Conservation (phyloP, 2,329 filamentous ascomycete genomes). For the Pleoardoris graminearum region DNA sequence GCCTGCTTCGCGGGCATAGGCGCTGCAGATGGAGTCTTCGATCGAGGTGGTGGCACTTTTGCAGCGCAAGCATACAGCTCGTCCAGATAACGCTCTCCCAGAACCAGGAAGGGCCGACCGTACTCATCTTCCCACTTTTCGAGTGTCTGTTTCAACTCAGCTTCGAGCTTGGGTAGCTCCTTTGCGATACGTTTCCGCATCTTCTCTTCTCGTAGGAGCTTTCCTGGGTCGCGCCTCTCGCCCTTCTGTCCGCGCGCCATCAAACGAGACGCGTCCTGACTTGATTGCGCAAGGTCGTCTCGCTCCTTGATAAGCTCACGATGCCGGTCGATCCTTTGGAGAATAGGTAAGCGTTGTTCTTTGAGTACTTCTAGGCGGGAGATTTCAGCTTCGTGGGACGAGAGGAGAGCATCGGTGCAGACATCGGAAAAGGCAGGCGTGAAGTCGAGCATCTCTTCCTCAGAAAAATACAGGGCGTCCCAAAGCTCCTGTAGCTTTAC, state of each 20-base stretch:
- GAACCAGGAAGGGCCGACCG: conserved; percentile 88
- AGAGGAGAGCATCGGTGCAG: conserved; percentile 91
- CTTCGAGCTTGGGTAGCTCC: conserved; percentile 88
- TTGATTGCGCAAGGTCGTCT: conserved; percentile 84
- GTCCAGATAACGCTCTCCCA: conserved; percentile 89
- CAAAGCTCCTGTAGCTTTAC: conserved; percentile 91
- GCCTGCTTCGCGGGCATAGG: conserved; percentile 37
- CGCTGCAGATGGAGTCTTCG: conserved; percentile 72
- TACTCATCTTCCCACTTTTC: conserved; percentile 93
- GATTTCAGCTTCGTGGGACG: conserved; percentile 93
- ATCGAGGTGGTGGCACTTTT: conserved; percentile 64
- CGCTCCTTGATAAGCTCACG: conserved; percentile 81
- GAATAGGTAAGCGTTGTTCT: conserved; percentile 83
- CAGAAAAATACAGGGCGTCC: conserved; percentile 91
- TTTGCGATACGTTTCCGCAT: conserved; percentile 97
- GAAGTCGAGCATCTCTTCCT: conserved; percentile 98
- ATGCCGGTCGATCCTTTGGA: conserved; percentile 83
- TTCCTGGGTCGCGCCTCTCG: conserved; percentile 90
- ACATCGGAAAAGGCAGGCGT: conserved; percentile 96
- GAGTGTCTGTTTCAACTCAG: conserved; percentile 79
- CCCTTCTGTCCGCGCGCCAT: conserved; percentile 92
- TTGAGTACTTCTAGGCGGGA: conserved; percentile 75
- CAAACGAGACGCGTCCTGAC: conserved; percentile 90
- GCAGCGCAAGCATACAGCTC: conserved; percentile 69
- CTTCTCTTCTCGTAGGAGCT: conserved; percentile 93